Evolutionary conservation across 2,329 filamentous ascomycete genomes (phyloP).

Genomic region (Claviceps sorghi): DNA sequence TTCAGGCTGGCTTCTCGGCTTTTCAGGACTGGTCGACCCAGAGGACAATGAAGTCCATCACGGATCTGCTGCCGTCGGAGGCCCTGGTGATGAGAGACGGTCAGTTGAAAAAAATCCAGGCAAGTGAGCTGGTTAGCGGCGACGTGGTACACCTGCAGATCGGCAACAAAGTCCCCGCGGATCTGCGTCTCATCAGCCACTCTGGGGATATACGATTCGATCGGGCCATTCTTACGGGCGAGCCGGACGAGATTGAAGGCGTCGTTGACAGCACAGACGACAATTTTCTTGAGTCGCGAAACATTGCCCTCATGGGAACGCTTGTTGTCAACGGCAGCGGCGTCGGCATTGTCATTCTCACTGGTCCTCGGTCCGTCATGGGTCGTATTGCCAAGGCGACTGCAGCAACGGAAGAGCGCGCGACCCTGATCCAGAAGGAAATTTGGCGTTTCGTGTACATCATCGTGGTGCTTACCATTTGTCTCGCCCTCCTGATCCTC

Average conservation of each 20-base stretch:
- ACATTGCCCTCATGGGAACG: slow-evolving; percentile 29
- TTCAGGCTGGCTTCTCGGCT: slow-evolving; percentile 30
- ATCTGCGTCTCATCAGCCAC: slow-evolving; percentile 27
- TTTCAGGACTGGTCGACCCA: slow-evolving; percentile 34
- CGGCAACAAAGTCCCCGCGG: slow-evolving; percentile 34
- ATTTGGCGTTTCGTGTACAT: slow-evolving; percentile 29
- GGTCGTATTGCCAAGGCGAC: slow-evolving; percentile 25
- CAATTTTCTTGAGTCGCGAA: slow-evolving; percentile 28
- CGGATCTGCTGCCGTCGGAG: slow-evolving; percentile 28
- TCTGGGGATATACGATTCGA: slow-evolving; percentile 30
- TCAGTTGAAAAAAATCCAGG: slow-evolving; percentile 23
- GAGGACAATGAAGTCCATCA: slow-evolving; percentile 32
- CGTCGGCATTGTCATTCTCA: slow-evolving; percentile 25
- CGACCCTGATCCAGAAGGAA: slow-evolving; percentile 26
- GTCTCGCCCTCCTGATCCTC: slow-evolving; percentile 25
- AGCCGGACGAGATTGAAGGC: slow-evolving; percentile 27
- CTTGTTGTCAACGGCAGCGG: slow-evolving; percentile 26
- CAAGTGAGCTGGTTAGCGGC: slow-evolving; percentile 29
- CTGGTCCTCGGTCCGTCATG: slow-evolving; percentile 26
- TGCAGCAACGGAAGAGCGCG: slow-evolving; percentile 20
- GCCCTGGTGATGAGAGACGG: slow-evolving; percentile 30
- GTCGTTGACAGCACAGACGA: slow-evolving; percentile 23
- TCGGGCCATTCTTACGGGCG: slow-evolving; percentile 26
- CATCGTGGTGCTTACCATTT: slow-evolving; percentile 24
- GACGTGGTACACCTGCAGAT: slow-evolving; percentile 31